A percentile compares a stretch with the other conserved stretches of the same genome.
Conservation (phyloP, 139 green algal species). For the Ulvella scutata region DNA sequence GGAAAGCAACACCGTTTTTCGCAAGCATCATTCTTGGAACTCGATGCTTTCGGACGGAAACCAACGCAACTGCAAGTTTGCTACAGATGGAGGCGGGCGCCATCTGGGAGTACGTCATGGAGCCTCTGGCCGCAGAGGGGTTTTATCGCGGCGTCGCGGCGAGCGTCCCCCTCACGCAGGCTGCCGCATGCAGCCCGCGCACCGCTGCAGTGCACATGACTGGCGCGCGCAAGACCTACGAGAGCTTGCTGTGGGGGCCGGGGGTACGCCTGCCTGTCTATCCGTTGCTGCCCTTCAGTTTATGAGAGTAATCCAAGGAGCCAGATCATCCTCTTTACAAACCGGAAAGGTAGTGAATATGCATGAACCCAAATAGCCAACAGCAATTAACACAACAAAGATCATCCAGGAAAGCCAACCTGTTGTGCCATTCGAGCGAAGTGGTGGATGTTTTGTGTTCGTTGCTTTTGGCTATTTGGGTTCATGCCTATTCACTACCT, state of each 20-base stretch:
- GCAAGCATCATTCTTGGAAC: too few relatives aligned
- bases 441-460: background rate
- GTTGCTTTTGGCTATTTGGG: too few relatives aligned
- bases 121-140: background rate
- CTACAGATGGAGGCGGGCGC: constrained; percentile 1
- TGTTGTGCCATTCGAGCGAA: background rate
- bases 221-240: background rate
- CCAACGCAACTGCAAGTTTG: too few relatives aligned
- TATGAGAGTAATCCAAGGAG: background rate
- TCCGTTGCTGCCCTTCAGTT: background rate
- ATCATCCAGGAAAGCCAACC: background rate
- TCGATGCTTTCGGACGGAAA: too few relatives aligned
- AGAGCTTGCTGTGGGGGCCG: constrained; percentile 1
- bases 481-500: too few relatives aligned
- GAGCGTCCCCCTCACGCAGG: background rate
- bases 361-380: background rate
- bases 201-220: constrained; percentile 3
- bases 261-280: background rate
- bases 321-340: background rate
- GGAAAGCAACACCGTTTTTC: too few relatives aligned
- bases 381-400: background rate
- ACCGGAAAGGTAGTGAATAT: background rate
- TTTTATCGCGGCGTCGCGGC: background rate
- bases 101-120: constrained; percentile 1
- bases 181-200: background rate